These are phyloP conservation scores for Schoenoplectus tabernaemontani DNA, from an alignment of 202 grass and related monocot genomes.

Conservation along the genomic window DNA sequence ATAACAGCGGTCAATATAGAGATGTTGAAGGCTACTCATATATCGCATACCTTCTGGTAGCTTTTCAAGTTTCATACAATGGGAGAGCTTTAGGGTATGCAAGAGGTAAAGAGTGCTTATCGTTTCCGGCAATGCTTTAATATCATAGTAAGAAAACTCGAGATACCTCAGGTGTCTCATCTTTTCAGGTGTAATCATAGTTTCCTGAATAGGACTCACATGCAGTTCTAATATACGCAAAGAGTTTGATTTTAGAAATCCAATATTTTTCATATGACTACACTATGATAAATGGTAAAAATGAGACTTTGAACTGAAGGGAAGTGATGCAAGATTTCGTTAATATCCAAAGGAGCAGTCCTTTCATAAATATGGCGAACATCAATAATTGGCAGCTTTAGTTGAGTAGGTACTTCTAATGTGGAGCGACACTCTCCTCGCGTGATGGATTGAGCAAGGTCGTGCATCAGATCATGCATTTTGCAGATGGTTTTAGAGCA, in stretches of 20 bases:
- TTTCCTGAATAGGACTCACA: background rate
- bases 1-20: background rate
- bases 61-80: fast-evolving
- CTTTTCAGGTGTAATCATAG: background rate
- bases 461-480: conserved; percentile 51
- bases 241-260: background rate
- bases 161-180: conserved; percentile 31
- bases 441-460: conserved; percentile 8
- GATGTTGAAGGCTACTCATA: conserved; percentile 31
- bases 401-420: background rate
- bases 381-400: background rate
- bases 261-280: background rate
- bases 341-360: background rate
- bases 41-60: conserved; percentile 28
- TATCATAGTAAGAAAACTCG: background rate
- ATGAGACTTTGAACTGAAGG: fast-evolving
- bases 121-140: background rate
- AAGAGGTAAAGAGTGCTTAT: conserved; percentile 26
- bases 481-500: background rate
- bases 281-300: too few relatives aligned
- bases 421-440: conserved; percentile 3
- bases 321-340: background rate
- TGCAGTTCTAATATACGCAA: background rate
- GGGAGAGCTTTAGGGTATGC: background rate
- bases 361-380: background rate